These are phyloP conservation scores for Penstemon barbatus DNA, from an alignment of 257 asterid genomes.

Conservation along the genomic window DNA sequence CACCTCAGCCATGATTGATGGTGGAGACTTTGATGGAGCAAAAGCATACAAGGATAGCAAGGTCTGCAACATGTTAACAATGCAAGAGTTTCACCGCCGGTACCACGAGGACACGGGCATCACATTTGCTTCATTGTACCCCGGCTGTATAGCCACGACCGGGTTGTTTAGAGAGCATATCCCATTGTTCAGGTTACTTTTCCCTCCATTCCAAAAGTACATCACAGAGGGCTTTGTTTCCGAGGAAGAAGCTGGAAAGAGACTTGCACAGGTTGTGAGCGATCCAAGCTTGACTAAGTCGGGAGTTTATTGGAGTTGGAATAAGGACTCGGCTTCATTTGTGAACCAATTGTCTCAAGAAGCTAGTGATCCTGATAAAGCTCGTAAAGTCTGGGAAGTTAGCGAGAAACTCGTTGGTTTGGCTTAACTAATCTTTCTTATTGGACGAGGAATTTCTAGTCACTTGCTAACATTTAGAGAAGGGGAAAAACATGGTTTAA, in stretches of 20 bases:
- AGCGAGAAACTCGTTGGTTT: constrained; percentile 86
- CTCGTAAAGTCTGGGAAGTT: constrained; percentile 84
- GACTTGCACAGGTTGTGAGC: constrained; percentile 94
- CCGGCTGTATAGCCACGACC: constrained; percentile 94
- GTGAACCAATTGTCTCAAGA: constrained; percentile 85
- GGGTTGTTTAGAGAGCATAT: constrained; percentile 92
- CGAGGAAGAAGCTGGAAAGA: constrained; percentile 84
- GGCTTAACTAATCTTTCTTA: constrained; percentile 15
- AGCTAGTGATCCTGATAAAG: constrained; percentile 80
- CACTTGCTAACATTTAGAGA: constrained; percentile 4
- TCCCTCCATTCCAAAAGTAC: constrained; percentile 91
- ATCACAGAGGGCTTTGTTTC: constrained; percentile 90
- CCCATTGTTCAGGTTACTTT: constrained; percentile 77
- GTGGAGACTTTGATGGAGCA: constrained; percentile 88
- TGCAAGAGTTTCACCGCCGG: constrained; percentile 92
- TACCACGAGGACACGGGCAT: constrained; percentile 90
- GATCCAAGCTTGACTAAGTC: constrained; percentile 96
- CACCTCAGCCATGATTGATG: constrained; percentile 86
- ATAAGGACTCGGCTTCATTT: constrained; percentile 83
- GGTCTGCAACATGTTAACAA: constrained; percentile 94
- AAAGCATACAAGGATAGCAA: constrained; percentile 98
- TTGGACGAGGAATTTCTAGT: constrained; percentile 26
- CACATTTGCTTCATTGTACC: constrained; percentile 84
- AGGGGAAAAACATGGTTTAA: background rate
- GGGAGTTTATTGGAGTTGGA: constrained; percentile 99